Percentiles rank a stretch among this genome's conserved stretches.
phyloP scores from a whole-genome alignment of 2,329 filamentous ascomycete species.

The Neopestalotiopsis sp. region DNA sequence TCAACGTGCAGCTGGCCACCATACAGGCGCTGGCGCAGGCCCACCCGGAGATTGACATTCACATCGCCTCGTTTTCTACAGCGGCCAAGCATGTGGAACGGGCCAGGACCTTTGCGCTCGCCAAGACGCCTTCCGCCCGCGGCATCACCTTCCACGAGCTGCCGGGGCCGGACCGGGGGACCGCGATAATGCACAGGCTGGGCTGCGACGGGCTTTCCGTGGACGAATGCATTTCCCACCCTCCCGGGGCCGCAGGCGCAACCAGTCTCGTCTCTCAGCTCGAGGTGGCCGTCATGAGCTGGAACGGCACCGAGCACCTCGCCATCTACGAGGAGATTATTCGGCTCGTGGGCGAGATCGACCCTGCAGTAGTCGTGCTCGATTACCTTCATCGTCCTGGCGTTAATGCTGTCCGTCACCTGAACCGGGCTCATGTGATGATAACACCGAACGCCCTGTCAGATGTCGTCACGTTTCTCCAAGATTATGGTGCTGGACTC shows the following conservation, averaged over 20 bases:
- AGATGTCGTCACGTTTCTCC: constrained; percentile 18
- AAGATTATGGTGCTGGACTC: constrained; percentile 21
- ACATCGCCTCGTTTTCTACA: constrained; percentile 39
- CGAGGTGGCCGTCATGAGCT: background rate
- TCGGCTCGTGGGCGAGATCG: constrained; percentile 22
- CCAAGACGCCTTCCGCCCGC: constrained; percentile 23
- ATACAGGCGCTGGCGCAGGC: constrained; percentile 38
- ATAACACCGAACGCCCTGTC: constrained; percentile 23
- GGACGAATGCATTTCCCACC: background rate
- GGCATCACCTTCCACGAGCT: constrained; percentile 27
- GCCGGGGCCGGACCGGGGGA: constrained; percentile 20
- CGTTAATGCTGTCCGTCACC: constrained; percentile 22
- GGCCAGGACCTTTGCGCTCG: constrained; percentile 22
- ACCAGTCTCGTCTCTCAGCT: background rate
- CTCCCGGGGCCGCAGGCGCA: background rate
- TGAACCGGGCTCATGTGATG: constrained; percentile 20
- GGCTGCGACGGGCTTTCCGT: background rate
- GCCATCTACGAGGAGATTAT: constrained; percentile 9
- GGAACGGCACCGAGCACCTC: constrained; percentile 5
- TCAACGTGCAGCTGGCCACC: constrained; percentile 43
- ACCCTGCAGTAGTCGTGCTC: constrained; percentile 28
- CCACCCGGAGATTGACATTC: constrained; percentile 37
- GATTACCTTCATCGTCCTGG: constrained; percentile 23
- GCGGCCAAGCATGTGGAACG: constrained; percentile 20
- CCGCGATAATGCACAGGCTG: background rate